Evolutionary conservation across 139 green algal genomes (phyloP).

Genomic region (Chlamydomonas sp.): DNA sequence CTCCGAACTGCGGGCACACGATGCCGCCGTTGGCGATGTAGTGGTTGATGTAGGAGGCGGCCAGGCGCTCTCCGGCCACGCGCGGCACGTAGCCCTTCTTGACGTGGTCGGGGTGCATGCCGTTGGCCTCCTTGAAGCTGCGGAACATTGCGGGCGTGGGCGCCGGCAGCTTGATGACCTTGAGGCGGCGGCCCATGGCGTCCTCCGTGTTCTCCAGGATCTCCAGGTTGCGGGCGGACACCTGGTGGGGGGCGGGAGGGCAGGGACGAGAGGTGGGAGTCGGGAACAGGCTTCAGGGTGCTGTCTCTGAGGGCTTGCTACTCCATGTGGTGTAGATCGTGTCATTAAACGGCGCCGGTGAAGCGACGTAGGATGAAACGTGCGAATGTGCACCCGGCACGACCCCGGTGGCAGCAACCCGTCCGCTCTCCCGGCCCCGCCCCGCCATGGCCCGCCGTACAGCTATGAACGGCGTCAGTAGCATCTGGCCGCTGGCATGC

Average conservation of each 20-base stretch:
- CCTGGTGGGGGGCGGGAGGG: slow-evolving; percentile 56
- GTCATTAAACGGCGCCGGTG: too few species aligned
- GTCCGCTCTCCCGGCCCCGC: too few species aligned
- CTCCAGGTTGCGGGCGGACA: slow-evolving; percentile 44
- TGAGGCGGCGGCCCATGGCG: slow-evolving; percentile 64
- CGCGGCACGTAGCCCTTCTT: slow-evolving; percentile 68
- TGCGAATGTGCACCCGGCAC: too few species aligned
- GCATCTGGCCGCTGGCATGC: too few species aligned
- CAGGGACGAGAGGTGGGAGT: background rate
- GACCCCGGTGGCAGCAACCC: too few species aligned
- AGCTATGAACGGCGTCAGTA: too few species aligned
- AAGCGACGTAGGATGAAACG: background rate
- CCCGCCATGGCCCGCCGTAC: too few species aligned
- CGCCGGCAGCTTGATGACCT: slow-evolving; percentile 77
- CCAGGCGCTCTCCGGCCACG: slow-evolving; percentile 60
- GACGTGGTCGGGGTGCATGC: slow-evolving; percentile 67
- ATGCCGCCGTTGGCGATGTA: slow-evolving; percentile 78
- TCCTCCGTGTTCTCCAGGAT: slow-evolving; percentile 60
- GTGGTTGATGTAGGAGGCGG: slow-evolving; percentile 87
- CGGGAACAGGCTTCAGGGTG: background rate
- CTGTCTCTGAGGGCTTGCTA: too few species aligned
- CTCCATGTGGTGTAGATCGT: too few species aligned
- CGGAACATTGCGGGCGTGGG: slow-evolving; percentile 60
- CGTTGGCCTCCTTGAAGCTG: slow-evolving; percentile 41
- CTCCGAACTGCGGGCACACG: slow-evolving; percentile 55